Evolutionary conservation across 257 asterid species (phyloP).

Genomic region (Scutellaria baicalensis): DNA sequence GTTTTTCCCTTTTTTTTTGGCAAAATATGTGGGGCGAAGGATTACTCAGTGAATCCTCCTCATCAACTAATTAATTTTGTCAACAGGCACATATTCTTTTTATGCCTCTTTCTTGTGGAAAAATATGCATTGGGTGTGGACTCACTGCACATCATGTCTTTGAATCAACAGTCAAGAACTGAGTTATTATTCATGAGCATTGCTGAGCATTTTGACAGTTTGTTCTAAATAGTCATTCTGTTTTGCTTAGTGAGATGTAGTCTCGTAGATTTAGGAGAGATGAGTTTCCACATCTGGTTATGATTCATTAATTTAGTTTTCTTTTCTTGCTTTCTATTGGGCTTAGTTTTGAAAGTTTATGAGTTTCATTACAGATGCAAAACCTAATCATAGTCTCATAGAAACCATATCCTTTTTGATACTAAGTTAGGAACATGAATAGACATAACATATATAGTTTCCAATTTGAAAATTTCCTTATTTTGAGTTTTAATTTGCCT

Average conservation of each 20-base stretch:
- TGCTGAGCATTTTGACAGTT: background rate
- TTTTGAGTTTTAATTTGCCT: background rate
- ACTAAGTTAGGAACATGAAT: background rate
- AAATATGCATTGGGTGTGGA: background rate
- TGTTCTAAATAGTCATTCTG: background rate
- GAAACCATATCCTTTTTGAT: background rate
- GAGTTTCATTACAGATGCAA: background rate
- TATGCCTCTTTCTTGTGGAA: background rate
- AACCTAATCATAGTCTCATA: background rate
- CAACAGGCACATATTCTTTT: background rate
- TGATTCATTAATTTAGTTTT: background rate
- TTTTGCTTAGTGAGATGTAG: background rate
- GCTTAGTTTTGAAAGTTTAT: background rate
- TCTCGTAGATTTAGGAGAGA: background rate
- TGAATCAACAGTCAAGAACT: too few relatives aligned
- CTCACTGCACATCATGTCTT: too few relatives aligned
- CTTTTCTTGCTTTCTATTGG: background rate
- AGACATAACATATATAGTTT: background rate
- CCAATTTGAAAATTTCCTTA: background rate
- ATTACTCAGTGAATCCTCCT: background rate
- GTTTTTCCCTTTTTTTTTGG: background rate
- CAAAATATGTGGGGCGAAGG: background rate
- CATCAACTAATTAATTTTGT: background rate
- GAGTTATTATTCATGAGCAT: too few relatives aligned
- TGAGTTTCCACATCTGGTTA: background rate